phyloP scores from a whole-genome alignment of 2,329 filamentous ascomycete species.

The Pestalotiopsis sp. region DNA sequence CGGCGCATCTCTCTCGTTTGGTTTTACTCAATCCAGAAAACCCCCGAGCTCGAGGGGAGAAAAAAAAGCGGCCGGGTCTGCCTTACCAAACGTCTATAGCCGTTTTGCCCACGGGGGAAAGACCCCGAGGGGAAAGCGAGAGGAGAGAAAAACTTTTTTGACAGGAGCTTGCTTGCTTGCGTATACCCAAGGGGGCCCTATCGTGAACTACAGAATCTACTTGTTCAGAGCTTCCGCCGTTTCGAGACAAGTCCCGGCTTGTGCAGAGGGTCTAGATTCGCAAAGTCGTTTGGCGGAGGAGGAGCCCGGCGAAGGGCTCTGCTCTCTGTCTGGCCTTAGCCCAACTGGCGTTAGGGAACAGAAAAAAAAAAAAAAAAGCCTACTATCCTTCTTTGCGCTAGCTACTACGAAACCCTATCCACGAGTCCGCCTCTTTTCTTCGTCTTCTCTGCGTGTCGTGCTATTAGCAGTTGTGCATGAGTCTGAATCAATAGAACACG shows the following conservation, averaged over 20 bases:
- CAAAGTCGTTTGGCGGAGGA: not conserved
- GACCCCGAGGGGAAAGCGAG: not conserved
- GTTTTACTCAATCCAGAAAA: slow-evolving; percentile 16
- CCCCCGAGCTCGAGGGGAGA: slow-evolving; percentile 3
- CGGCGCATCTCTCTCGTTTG: slow-evolving; percentile 12
- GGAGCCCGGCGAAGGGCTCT: too few species aligned
- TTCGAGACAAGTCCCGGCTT: not conserved
- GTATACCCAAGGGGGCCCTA: not conserved
- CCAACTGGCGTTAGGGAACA: not conserved
- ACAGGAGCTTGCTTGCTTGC: not conserved
- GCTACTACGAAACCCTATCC: too few species aligned
- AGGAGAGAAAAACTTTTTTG: not conserved
- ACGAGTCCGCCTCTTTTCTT: not conserved
- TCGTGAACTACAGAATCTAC: not conserved
- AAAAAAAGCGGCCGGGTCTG: not conserved
- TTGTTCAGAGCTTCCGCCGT: not conserved
- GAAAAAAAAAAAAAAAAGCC: not conserved
- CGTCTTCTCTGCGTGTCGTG: not conserved
- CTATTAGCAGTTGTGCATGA: not conserved
- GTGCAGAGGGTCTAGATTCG: not conserved
- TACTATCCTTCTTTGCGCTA: too few species aligned
- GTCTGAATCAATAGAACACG: not conserved
- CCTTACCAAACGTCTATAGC: slow-evolving; percentile 2
- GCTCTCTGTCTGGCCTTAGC: not conserved
- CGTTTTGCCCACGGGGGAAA: not conserved